phyloP scores from a whole-genome alignment of 169 alveolate species.

The Plasmodium cynomolgi region DNA sequence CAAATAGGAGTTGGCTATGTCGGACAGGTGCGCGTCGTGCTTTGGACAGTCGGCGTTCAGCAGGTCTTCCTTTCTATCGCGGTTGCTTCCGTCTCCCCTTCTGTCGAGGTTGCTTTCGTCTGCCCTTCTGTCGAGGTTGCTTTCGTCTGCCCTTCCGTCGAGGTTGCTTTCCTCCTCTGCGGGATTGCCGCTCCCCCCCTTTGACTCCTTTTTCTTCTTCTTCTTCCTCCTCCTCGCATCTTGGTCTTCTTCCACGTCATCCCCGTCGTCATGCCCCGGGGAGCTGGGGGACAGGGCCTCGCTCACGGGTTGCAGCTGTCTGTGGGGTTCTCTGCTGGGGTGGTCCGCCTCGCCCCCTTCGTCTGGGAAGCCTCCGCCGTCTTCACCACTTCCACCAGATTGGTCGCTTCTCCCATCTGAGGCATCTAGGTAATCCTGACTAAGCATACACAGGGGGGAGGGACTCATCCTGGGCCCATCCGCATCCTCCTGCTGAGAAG shows the following conservation, averaged over 20 bases:
- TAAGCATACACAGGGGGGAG: neutral
- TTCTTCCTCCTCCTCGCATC: neutral
- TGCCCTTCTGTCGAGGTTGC: too few relatives aligned
- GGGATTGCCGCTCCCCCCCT: conserved; percentile 42
- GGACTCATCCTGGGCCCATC: neutral
- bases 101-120: conserved; percentile 49
- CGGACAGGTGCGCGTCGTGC: neutral
- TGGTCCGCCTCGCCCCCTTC: neutral
- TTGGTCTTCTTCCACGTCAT: neutral
- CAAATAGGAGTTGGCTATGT: conserved; percentile 61
- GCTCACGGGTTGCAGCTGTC: neutral
- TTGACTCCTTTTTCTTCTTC: neutral
- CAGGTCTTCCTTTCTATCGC: neutral
- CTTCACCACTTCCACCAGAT: neutral
- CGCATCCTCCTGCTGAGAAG: neutral
- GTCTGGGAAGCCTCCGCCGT: neutral
- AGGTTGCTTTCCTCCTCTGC: conserved; percentile 20
- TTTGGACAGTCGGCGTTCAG: neutral
- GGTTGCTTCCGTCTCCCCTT: conserved; percentile 5
- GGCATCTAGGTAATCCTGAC: neutral
- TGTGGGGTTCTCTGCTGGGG: neutral
- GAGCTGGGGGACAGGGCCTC: neutral
- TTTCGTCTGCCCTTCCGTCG: conserved; percentile 24
- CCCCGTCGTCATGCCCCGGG: conserved; percentile 32
- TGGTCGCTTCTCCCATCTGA: neutral